phyloP scores from a whole-genome alignment of 2,329 filamentous ascomycete species.

The Neonectria punicea region DNA sequence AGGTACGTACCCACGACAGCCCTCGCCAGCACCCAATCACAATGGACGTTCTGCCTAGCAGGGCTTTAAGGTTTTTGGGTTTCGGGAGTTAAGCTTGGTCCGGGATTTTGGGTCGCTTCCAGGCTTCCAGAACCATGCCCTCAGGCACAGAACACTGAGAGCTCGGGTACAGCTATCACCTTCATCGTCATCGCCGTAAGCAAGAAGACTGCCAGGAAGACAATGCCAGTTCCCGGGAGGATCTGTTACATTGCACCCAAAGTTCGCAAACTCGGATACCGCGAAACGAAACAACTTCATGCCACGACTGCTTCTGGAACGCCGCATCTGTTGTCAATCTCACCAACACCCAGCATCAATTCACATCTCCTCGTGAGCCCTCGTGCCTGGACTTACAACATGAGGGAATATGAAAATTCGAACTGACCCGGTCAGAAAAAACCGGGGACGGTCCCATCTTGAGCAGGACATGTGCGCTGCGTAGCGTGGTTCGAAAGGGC shows the following conservation, averaged over 20 bases:
- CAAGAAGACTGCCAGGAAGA: not conserved
- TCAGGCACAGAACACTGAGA: not conserved
- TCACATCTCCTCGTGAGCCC: not conserved
- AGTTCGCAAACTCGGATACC: not conserved
- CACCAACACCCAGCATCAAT: not conserved
- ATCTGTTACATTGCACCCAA: too few relatives aligned
- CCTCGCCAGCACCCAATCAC: not conserved
- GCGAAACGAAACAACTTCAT: not conserved
- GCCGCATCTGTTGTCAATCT: not conserved
- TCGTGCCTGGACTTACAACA: not conserved
- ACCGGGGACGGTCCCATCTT: not conserved
- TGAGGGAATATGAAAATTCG: not conserved
- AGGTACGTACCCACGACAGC: not conserved
- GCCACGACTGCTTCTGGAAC: not conserved
- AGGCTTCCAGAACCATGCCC: not conserved
- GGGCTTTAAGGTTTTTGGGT: constrained; percentile 26
- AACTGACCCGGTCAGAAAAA: not conserved
- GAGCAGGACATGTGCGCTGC: not conserved
- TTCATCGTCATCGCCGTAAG: not conserved
- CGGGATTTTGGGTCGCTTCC: not conserved
- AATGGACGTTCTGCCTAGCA: not conserved
- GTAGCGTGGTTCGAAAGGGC: not conserved
- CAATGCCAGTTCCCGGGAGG: not conserved
- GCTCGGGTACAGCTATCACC: not conserved
- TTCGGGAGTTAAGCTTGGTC: constrained; percentile 18